Evolutionary conservation across 495 filamentous ascomycete genomes (phyloP), one percentile per base, ranked within the genome.

Genomic region (Xylaria curta): DNA sequence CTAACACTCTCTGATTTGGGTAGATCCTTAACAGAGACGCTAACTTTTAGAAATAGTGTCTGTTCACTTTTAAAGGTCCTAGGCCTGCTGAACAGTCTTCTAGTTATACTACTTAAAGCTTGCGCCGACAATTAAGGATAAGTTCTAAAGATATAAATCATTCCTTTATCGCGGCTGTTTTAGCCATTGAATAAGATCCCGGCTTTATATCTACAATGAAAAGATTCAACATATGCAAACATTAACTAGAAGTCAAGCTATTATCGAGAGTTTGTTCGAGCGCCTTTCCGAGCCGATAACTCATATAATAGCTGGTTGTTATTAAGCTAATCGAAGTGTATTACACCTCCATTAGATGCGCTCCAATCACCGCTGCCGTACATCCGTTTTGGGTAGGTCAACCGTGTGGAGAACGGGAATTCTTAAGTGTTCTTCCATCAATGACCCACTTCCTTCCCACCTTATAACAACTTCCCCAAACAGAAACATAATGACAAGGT

Each of bases 371-470:
- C 36, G 36, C 19, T 61, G n/a, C 19, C n/a, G 6, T 3, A 19
- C 59, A 40, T 61, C 19, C 59, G 36, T 61, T 42, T 61, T 61
- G 6, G 24, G 59, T 61, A 61, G 33, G 59, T 2, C 6, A 61
- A 61, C 40, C 8, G 36, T 21, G 59, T 42, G 59, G 59, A 61
- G 59, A 3, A 40, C 33, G 33, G 59, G 58, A 13, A 21, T 19
- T 61, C 24, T 24, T 12, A 38, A 8, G 17, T 61, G 59, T 40
- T 38, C 19, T 61, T 61, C 59, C 59, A 61, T 40, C 59, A 61
- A 38, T 61, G 36, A 61, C 59, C 38, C 38, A 38, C 36, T 38
- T 5, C 36, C 2, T 38, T 38, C 36, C 36, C 36, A 42, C 38
- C 1, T 42, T 42, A 42, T 42, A 13, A 42, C 10, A 42, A 42